Base-by-base conservation (phyloP, 1,284 basidiomycete genomes). In the Sporisorium scitamineum region DNA sequence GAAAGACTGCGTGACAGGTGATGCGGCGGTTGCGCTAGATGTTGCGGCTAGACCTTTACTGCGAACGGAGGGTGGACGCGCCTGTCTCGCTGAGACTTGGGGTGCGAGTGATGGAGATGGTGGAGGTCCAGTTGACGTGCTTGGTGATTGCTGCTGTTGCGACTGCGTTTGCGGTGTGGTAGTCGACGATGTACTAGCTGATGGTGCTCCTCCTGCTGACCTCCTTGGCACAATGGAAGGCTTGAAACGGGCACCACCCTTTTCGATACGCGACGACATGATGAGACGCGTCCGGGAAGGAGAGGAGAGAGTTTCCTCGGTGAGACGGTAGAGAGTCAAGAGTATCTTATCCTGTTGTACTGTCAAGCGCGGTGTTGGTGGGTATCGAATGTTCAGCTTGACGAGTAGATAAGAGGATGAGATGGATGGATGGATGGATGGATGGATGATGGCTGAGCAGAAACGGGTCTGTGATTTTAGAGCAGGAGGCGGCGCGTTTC, bases 231-330 rank as follows among this genome's bases (percentile, higher is more conserved):
- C 70, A 45, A 77, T 77, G 44, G 75, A 70, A 18, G 75, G 75
- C 58, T 73, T 77, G 67, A 77, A 77, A 18, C 67, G 62, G 32
- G 75, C 65, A 26, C 75, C 70, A 18, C 75, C 75, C 63, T 77
- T 77, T 63, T 77, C 75, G 64, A 77, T 77, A 56, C 75, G 66
- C 58, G 66, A 70, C 57, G 75, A 77, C 75, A 77, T 77, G 48
- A 5, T 61, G 53, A 18, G 14, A 14, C 16, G 32, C 34, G 42
- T 34, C 18, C 22, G 1, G n/a, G 13, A 29, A 14, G 27, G 13
- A n/a, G 42, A 7, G 26, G 24, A 31, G 18, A 8, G 27, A 37
- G 8, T 20, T 5, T 16, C 16, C 5, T 34, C 24, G 32, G n/a
- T 20, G 44, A 47, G 16, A 5, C n/a, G n/a, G n/a, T n/a, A n/a